These are phyloP conservation scores for Ceratonia siliqua DNA, from an alignment of 306 rosid genomes.

Conservation along the genomic window DNA sequence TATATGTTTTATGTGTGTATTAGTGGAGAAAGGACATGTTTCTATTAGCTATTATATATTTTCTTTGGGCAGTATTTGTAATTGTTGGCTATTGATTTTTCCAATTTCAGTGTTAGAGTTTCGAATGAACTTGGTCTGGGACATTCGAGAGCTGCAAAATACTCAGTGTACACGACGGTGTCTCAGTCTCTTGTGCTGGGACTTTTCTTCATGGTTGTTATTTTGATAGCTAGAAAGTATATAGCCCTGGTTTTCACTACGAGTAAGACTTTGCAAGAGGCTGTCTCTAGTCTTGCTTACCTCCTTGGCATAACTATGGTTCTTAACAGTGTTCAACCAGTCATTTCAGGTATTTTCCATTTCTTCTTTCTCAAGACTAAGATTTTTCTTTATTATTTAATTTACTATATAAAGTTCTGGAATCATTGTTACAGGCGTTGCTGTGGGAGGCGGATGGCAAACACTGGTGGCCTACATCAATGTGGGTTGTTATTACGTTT, in stretches of 20 bases:
- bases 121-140: slow-evolving; percentile 66
- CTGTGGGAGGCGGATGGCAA: slow-evolving; percentile 69
- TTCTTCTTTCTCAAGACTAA: neutral
- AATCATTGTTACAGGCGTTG: slow-evolving; percentile 51
- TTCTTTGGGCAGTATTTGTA: too few relatives aligned
- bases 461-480: slow-evolving; percentile 57
- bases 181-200: slow-evolving; percentile 55
- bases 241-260: slow-evolving; percentile 51
- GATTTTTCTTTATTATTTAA: too few relatives aligned
- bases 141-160: slow-evolving; percentile 55
- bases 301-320: slow-evolving; percentile 60
- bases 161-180: slow-evolving; percentile 49
- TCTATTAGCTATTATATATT: too few relatives aligned
- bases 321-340: slow-evolving; percentile 66
- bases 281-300: slow-evolving; percentile 52
- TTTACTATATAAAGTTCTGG: too few relatives aligned
- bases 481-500: slow-evolving; percentile 54
- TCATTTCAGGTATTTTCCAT: slow-evolving; percentile 47
- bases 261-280: slow-evolving; percentile 41
- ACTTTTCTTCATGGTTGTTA: slow-evolving; percentile 35
- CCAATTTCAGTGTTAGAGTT: slow-evolving; percentile 51
- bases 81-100: neutral
- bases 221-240: slow-evolving; percentile 42
- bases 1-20: too few relatives aligned
- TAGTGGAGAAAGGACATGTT: too few relatives aligned